A percentile compares a stretch with the other conserved stretches of the same genome.
Conservation (phyloP, 768 basidiomycete species). For the Suillus subluteus region DNA sequence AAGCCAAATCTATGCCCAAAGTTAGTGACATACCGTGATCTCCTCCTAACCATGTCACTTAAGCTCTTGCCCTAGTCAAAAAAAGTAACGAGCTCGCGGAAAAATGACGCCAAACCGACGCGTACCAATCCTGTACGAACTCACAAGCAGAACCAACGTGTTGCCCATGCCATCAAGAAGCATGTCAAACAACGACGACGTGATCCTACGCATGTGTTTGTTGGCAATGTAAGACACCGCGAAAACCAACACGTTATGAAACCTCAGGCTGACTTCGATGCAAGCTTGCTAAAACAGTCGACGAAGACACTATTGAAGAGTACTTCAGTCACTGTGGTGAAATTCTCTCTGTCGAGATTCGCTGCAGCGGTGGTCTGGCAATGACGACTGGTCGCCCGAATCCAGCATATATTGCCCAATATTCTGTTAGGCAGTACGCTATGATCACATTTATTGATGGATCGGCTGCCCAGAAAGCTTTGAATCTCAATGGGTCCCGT, state of each 20-base stretch:
- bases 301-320: constrained; percentile 24
- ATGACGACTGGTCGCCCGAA: constrained; percentile 30
- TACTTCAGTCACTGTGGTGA: constrained; percentile 31
- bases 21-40: background rate
- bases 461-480: constrained; percentile 43
- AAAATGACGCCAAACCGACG: constrained; percentile 9
- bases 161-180: constrained; percentile 32
- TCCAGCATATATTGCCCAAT: constrained; percentile 37
- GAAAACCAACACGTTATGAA: background rate
- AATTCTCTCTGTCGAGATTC: constrained; percentile 26
- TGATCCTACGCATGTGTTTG: constrained; percentile 42
- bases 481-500: constrained; percentile 39
- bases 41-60: background rate
- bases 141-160: constrained; percentile 1
- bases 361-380: constrained; percentile 37
- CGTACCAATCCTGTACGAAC: background rate
- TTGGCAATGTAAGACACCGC: constrained; percentile 59
- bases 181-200: constrained; percentile 5
- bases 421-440: constrained; percentile 53
- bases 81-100: constrained; percentile 8
- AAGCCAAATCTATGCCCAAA: constrained; percentile 3
- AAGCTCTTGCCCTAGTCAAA: constrained; percentile 5
- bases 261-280: background rate
- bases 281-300: constrained; percentile 14
- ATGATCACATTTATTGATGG: constrained; percentile 47